Base-by-base conservation (phyloP, 2,329 filamentous ascomycete genomes). In the Biscogniauxia sp. region DNA sequence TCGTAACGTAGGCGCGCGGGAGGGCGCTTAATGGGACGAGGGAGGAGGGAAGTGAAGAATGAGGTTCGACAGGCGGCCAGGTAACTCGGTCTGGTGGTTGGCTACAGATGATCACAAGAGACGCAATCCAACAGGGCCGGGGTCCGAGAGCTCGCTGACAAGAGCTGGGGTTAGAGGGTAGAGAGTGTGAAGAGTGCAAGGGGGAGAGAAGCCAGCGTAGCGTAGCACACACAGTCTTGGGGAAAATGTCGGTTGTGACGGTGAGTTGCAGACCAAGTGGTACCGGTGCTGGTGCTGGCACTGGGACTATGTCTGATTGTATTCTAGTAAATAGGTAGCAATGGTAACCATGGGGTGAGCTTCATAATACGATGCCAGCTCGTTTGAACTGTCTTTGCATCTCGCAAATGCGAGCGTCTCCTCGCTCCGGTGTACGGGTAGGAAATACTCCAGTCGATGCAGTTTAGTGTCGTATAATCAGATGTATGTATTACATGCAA, bases 171-270 rank as follows among this genome's bases (percentile, higher is more conserved):
- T n/a, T n/a, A n/a, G n/a, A n/a, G 17, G 4, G 45, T 15, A 20
- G 50, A 51, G 50, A 51, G 19, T 13, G 19, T 17, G 28, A 45
- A 45, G 17, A 7, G 15, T 51, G 50, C 50, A 49, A 53, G 19
- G 15, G 17, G 17, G 50, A 53, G 32, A 25, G 53, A 54, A 20
- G 45, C 53, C 52, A 59, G 45, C 19, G 37, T 32, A 55, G 51
- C 37, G n/a, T 13, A 52, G 56, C 55, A 8, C 54, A 5, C 55
- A 8, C 54, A 5, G 2, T 23, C 23, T 26, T 59, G 54, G 51
- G 59, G 61, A 55, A 55, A 63, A 61, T 25, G 51, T 63, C 61
- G 59, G 59, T 53, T 63, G 58, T 54, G 61, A 55, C 55, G 56
- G 60, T 52, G 55, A 55, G 58, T 55, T 60, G 51, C 20, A 20